Percentiles rank a stretch among this genome's conserved stretches.
Conservation (phyloP, 441 rosid species). For the Breynia disticha region DNA sequence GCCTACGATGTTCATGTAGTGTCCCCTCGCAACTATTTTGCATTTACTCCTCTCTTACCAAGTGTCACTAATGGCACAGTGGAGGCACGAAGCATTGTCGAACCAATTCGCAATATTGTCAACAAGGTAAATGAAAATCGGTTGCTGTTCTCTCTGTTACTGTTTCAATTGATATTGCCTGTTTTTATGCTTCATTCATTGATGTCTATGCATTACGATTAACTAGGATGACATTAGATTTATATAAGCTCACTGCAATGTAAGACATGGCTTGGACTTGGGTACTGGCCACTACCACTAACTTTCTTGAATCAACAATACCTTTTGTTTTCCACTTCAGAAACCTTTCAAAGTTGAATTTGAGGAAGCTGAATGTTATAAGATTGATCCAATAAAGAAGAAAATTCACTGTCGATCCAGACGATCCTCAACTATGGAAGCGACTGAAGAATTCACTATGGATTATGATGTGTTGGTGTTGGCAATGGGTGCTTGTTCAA, state of each 20-base stretch:
- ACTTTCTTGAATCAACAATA: no score
- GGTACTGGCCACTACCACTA: no score
- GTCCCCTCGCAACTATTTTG: constrained; percentile 90
- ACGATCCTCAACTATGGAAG: constrained; percentile 37
- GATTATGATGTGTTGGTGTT: constrained; percentile 78
- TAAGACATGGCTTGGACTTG: no score
- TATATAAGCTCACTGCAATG: no score
- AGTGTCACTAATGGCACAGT: constrained; percentile 74
- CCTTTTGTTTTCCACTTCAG: no score
- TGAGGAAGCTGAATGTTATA: constrained; percentile 76
- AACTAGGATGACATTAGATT: no score
- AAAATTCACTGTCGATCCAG: constrained; percentile 57
- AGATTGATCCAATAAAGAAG: constrained; percentile 62
- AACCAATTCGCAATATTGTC: constrained; percentile 73
- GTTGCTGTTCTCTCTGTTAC: no score
- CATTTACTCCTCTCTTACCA: constrained; percentile 63
- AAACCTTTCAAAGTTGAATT: no score
- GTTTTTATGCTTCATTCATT: no score
- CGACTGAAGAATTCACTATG: constrained; percentile 46
- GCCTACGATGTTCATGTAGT: constrained; percentile 69
- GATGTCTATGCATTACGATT: no score
- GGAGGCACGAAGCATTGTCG: constrained; percentile 85
- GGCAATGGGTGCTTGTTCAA: constrained; percentile 85
- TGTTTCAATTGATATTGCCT: no score
- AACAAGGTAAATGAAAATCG: constrained; percentile 45